phyloP scores from a whole-genome alignment of 1,284 basidiomycete genomes.

The Marasmius fiardii region DNA sequence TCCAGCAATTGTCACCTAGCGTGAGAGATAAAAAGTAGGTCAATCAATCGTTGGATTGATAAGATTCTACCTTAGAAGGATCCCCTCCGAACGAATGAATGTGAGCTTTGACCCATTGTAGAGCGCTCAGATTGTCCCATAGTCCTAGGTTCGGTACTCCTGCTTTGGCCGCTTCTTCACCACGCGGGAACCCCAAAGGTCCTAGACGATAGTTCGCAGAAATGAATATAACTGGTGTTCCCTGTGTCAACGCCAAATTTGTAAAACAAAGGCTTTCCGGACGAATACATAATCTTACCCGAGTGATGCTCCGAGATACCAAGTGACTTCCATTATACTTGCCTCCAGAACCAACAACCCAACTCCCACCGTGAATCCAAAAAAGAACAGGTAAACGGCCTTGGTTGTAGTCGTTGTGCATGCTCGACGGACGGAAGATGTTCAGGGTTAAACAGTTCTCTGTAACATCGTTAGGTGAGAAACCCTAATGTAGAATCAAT shows the following conservation, averaged over 20 bases:
- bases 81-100: constrained; percentile 9
- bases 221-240: constrained; percentile 54
- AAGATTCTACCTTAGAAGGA: constrained; percentile 2
- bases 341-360: not conserved
- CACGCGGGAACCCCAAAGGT: constrained; percentile 24
- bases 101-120: constrained; percentile 6
- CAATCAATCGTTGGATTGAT: too few species aligned
- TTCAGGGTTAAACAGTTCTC: not conserved
- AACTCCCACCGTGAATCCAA: constrained; percentile 7
- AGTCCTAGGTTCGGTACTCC: not conserved
- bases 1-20: not conserved
- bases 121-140: not conserved
- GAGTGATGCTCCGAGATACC: not conserved
- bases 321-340: not conserved
- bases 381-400: not conserved
- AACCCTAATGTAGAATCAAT: not conserved
- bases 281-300: not conserved
- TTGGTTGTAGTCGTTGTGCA: too few species aligned
- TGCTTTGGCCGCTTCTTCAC: constrained; percentile 22
- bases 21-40: not conserved
- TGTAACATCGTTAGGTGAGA: not conserved
- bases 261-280: not conserved
- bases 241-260: constrained; percentile 24
- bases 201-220: constrained; percentile 20
- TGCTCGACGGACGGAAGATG: not conserved